Conservation (phyloP, 2,329 filamentous ascomycete species). For the Esteya vermicola region DNA sequence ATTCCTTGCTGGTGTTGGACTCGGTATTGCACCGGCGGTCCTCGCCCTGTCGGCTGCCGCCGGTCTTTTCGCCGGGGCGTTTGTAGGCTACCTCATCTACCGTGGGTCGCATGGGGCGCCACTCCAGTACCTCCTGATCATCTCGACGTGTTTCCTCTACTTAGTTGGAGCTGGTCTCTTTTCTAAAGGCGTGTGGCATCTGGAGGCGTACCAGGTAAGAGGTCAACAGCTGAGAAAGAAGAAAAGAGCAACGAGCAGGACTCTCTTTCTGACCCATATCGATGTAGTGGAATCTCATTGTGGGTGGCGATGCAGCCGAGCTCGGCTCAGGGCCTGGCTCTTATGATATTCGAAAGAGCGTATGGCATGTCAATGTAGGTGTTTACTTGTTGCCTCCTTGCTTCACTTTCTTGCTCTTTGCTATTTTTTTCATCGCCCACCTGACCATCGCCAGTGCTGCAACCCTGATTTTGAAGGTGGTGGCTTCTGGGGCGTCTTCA, state of each 20-base stretch:
- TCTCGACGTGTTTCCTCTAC: constrained; percentile 72
- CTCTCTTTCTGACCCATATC: no score
- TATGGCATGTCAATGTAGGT: constrained; percentile 55
- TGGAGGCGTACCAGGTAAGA: constrained; percentile 41
- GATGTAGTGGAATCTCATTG: constrained; percentile 34
- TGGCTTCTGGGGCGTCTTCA: constrained; percentile 77
- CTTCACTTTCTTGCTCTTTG: no score
- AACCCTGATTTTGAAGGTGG: constrained; percentile 55
- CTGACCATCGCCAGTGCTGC: constrained; percentile 44
- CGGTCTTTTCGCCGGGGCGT: constrained; percentile 46
- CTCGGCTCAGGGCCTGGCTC: constrained; percentile 48
- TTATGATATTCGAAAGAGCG: constrained; percentile 50
- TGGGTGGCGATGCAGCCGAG: constrained; percentile 42
- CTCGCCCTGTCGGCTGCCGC: constrained; percentile 57
- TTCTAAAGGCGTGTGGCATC: constrained; percentile 60
- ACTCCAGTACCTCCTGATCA: constrained; percentile 48
- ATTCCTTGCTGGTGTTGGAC: constrained; percentile 64
- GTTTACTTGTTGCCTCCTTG: background rate
- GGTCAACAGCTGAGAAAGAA: no score
- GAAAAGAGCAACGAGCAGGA: no score
- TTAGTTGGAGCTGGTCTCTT: constrained; percentile 73
- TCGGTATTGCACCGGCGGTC: constrained; percentile 51
- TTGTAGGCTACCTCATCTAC: constrained; percentile 58
- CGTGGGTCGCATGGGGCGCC: constrained; percentile 8
- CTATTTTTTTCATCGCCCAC: no score